phyloP scores from a whole-genome alignment of 2,329 filamentous ascomycete species.

The Colletotrichum musicola region DNA sequence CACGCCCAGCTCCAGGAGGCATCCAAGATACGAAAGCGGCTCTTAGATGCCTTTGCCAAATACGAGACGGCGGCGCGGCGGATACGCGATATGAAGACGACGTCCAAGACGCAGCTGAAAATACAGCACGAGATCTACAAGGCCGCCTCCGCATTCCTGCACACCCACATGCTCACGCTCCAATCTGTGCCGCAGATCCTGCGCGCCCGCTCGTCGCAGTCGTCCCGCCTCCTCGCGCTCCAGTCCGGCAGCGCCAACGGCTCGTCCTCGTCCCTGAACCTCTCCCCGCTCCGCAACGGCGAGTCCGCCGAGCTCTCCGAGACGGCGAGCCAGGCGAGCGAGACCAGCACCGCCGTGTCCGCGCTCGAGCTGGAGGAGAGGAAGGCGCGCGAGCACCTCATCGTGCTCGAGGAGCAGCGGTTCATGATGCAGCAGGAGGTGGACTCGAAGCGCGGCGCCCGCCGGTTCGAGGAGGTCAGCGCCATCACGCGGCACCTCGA shows the following conservation, averaged over 20 bases:
- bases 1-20: conserved; percentile 84
- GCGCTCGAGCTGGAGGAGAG: conserved; percentile 86
- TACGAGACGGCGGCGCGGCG: conserved; percentile 86
- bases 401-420: conserved; percentile 90
- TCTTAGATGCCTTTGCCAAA: conserved; percentile 90
- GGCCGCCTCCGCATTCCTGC: conserved; percentile 85
- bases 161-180: conserved; percentile 90
- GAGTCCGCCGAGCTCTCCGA: conserved; percentile 58
- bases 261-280: conserved; percentile 50
- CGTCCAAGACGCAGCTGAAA: conserved; percentile 77
- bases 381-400: conserved; percentile 80
- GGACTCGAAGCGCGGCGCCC: conserved; percentile 77
- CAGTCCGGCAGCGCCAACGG: conserved; percentile 49
- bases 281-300: conserved; percentile 61
- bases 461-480: conserved; percentile 88
- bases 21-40: conserved; percentile 86
- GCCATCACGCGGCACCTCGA: conserved; percentile 84
- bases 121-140: conserved; percentile 87
- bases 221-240: conserved; percentile 46
- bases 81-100: conserved; percentile 81
- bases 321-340: conserved; percentile 63
- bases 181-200: conserved; percentile 80
- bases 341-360: conserved; percentile 66
- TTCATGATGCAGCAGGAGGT: conserved; percentile 93
- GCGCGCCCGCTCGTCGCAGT: conserved; percentile 53